Percentiles rank a stretch among this genome's conserved stretches.
phyloP scores from a whole-genome alignment of 352 stramenopile species.

The Saprolegnia diclina region DNA sequence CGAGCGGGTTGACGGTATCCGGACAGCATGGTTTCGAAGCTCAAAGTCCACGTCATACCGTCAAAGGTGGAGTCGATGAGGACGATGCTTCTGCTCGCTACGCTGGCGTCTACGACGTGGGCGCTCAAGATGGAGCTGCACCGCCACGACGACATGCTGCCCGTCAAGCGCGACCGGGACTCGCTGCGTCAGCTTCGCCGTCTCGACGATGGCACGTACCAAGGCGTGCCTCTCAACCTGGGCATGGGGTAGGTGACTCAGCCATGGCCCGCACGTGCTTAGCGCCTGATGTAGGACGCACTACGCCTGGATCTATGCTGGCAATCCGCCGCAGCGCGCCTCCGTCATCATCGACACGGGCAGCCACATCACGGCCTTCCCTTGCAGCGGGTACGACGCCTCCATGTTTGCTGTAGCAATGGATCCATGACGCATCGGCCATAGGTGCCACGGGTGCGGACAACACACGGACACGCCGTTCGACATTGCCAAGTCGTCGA shows the following conservation, averaged over 20 bases:
- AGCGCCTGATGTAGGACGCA: constrained; percentile 1
- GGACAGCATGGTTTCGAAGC: not conserved
- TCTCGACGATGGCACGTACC: constrained; percentile 12
- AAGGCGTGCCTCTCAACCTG: constrained; percentile 21
- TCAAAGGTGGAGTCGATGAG: not conserved
- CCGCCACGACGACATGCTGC: not conserved
- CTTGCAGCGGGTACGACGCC: constrained; percentile 13
- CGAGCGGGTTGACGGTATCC: not conserved
- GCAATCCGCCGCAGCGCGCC: constrained; percentile 21
- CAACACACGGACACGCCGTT: constrained; percentile 74
- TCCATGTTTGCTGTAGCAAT: not conserved
- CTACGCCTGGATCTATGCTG: constrained; percentile 25
- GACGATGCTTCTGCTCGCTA: not conserved
- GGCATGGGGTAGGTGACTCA: constrained; percentile 9
- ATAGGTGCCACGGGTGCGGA: constrained; percentile 55
- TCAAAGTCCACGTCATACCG: constrained; percentile 13
- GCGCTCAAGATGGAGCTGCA: constrained; percentile 17
- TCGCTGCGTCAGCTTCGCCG: constrained; percentile 1
- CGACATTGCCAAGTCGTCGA: constrained; percentile 49
- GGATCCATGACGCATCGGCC: not conserved
- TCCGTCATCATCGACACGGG: constrained; percentile 27
- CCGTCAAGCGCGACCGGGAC: constrained; percentile 18
- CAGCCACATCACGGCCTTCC: constrained; percentile 26
- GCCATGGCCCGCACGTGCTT: not conserved
- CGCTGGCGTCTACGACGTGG: not conserved